Evolutionary conservation across 2,329 filamentous ascomycete species (phyloP).

Genomic region (Apiospora arundinis): DNA sequence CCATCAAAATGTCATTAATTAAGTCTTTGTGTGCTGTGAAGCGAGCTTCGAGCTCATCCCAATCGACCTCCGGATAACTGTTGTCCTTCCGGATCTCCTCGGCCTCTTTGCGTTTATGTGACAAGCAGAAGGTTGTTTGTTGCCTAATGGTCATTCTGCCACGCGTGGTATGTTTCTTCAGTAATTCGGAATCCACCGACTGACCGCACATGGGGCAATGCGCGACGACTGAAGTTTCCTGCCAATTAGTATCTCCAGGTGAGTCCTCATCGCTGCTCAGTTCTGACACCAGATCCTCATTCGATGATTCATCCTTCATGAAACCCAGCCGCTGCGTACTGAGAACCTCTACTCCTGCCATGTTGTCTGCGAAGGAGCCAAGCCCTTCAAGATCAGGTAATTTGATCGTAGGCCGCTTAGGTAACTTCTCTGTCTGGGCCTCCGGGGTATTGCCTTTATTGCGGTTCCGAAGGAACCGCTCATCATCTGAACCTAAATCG

Average conservation of each 20-base stretch:
- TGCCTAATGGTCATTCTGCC: slow-evolving; percentile 60
- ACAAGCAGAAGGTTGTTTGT: slow-evolving; percentile 68
- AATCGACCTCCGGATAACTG: slow-evolving; percentile 76
- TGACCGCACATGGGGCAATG: slow-evolving; percentile 73
- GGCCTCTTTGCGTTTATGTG: slow-evolving; percentile 65
- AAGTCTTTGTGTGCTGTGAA: slow-evolving; percentile 61
- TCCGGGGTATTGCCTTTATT: neutral
- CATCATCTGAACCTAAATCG: neutral
- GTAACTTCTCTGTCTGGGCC: slow-evolving; percentile 23
- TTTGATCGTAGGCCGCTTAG: slow-evolving; percentile 35
- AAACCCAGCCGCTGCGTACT: slow-evolving; percentile 23
- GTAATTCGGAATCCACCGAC: slow-evolving; percentile 58
- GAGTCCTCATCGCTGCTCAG: slow-evolving; percentile 27
- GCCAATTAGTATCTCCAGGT: slow-evolving; percentile 26
- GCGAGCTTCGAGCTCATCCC: slow-evolving; percentile 65
- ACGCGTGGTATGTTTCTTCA: slow-evolving; percentile 58
- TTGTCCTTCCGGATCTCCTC: slow-evolving; percentile 52
- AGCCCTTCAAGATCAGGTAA: slow-evolving; percentile 34
- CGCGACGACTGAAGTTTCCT: slow-evolving; percentile 33
- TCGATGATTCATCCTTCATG: neutral
- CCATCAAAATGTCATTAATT: slow-evolving; percentile 66
- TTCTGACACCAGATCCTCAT: slow-evolving; percentile 14
- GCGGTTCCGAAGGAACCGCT: neutral
- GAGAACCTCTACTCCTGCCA: neutral
- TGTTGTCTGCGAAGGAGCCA: neutral